Evolutionary conservation across 495 filamentous ascomycete genomes (phyloP).

Genomic region (Aspergillus indologenus): DNA sequence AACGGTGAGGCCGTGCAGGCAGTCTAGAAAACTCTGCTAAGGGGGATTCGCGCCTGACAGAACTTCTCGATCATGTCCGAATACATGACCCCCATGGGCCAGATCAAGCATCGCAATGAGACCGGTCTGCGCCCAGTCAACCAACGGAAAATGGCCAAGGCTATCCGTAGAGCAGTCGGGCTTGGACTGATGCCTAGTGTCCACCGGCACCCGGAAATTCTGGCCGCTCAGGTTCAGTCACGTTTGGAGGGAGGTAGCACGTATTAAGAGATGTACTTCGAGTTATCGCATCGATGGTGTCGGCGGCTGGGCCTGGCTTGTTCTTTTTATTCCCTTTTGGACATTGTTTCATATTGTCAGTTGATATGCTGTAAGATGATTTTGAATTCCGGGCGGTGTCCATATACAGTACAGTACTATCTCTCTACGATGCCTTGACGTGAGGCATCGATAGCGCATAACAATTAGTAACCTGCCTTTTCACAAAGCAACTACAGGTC

Average conservation of each 20-base stretch:
- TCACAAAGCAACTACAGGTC: too few relatives aligned
- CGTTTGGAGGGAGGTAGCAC: conserved; percentile 25
- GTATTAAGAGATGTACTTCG: conserved; percentile 5
- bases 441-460: too few relatives aligned
- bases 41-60: conserved; percentile 39
- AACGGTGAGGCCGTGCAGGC: background rate
- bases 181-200: conserved; percentile 90
- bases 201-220: conserved; percentile 86
- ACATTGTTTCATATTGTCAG: background rate
- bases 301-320: background rate
- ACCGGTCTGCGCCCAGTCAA: conserved; percentile 86
- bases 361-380: background rate
- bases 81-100: conserved; percentile 77
- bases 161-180: conserved; percentile 81
- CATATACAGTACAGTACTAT: background rate
- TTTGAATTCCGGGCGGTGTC: background rate
- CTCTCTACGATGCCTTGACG: too few relatives aligned
- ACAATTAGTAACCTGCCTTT: too few relatives aligned
- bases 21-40: background rate
- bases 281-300: background rate
- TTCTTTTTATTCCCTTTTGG: background rate
- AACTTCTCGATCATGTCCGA: conserved; percentile 93
- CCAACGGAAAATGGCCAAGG: conserved; percentile 89
- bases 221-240: conserved; percentile 45
- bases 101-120: conserved; percentile 68